A percentile compares a stretch with the other conserved stretches of the same genome.
Conservation (phyloP, 2,329 filamentous ascomycete genomes). For the Pleochaeta shiraiana region DNA sequence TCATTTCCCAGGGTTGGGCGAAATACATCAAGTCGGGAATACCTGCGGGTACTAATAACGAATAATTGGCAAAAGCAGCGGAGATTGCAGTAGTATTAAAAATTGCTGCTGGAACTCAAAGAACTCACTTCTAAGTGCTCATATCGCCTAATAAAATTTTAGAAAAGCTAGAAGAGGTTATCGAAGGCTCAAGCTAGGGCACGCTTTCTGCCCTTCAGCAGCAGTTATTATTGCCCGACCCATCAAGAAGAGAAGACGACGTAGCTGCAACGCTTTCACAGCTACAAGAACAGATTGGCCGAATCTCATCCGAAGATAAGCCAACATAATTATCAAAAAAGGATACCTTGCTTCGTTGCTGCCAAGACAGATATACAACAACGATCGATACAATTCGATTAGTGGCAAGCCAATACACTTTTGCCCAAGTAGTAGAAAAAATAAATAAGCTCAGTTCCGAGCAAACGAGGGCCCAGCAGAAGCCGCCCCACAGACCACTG, state of each 20-base stretch:
- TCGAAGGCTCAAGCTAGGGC: not conserved
- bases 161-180: not conserved
- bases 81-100: not conserved
- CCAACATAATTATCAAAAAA: not conserved
- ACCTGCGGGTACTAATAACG: not conserved
- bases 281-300: not conserved
- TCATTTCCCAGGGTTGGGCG: not conserved
- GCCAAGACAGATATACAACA: not conserved
- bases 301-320: not conserved
- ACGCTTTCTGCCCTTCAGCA: not conserved
- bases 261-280: not conserved
- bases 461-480: not conserved
- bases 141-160: not conserved
- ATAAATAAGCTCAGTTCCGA: not conserved
- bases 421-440: not conserved
- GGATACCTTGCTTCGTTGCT: not conserved
- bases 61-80: not conserved
- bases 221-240: not conserved
- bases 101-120: not conserved
- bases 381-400: not conserved
- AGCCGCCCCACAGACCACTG: not conserved
- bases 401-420: not conserved
- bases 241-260: not conserved
- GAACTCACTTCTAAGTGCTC: not conserved
- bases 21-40: not conserved